Evolutionary conservation across 2,329 filamentous ascomycete genomes (phyloP).

Genomic region (Fusarium napiforme): DNA sequence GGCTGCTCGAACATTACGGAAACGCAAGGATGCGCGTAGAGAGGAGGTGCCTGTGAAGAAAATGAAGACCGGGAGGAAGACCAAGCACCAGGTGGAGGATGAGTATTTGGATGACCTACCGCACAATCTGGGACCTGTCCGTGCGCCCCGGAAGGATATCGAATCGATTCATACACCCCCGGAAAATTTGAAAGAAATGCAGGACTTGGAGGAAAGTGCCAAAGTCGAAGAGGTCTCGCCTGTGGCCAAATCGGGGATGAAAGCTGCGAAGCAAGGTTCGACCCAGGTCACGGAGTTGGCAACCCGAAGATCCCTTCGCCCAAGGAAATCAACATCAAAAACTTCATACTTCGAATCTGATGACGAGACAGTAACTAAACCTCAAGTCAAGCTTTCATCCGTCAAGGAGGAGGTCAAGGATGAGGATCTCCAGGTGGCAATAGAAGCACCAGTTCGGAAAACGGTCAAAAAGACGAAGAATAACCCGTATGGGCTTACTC

Average conservation of each 20-base stretch:
- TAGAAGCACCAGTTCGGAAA: conserved; percentile 26
- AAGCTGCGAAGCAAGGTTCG: background rate
- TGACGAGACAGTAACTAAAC: conserved; percentile 14
- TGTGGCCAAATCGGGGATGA: background rate
- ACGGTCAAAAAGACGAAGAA: conserved; percentile 39
- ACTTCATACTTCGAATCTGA: conserved; percentile 40
- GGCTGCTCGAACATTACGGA: conserved; percentile 28
- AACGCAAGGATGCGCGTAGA: conserved; percentile 5
- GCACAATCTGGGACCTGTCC: conserved; percentile 34
- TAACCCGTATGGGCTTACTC: conserved; percentile 44
- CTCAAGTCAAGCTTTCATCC: background rate
- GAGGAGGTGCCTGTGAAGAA: conserved; percentile 5
- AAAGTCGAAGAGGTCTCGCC: conserved; percentile 7
- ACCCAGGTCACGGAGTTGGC: background rate
- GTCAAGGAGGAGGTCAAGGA: conserved; percentile 32
- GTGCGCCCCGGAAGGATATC: background rate
- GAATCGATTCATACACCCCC: background rate
- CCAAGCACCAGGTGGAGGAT: background rate
- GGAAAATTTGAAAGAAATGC: background rate
- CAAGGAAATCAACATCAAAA: conserved; percentile 18
- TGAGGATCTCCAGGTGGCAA: background rate
- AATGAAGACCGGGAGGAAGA: conserved; percentile 7
- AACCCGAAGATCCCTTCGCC: conserved; percentile 27
- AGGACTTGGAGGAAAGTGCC: background rate
- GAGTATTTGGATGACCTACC: conserved; percentile 25